phyloP scores from a whole-genome alignment of 306 rosid genomes.

The Rosa rugosa region DNA sequence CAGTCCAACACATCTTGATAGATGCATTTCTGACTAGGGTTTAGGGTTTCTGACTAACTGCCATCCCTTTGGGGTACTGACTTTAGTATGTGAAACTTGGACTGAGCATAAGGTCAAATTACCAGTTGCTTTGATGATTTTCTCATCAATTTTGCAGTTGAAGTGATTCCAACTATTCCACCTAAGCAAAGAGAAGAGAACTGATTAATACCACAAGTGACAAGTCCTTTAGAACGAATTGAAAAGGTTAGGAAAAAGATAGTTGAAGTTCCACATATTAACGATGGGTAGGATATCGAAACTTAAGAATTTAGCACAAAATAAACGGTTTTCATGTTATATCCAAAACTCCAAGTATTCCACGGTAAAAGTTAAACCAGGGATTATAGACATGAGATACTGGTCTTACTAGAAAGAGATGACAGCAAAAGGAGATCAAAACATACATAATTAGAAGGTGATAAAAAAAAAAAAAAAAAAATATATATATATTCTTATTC shows the following conservation, averaged over 20 bases:
- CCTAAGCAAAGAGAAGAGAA: conserved; percentile 37
- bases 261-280: not conserved
- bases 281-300: not conserved
- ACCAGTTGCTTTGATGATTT: conserved; percentile 75
- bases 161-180: conserved; percentile 99
- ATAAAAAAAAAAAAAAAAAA: not conserved
- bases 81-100: not conserved
- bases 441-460: not conserved
- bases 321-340: not conserved
- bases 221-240: not conserved
- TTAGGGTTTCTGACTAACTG: not conserved
- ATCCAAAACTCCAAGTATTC: not conserved
- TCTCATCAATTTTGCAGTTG: conserved; percentile 64
- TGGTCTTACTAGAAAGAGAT: not conserved
- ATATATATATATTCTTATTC: not conserved
- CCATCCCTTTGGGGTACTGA: not conserved
- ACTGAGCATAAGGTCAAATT: conserved; percentile 9
- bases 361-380: not conserved
- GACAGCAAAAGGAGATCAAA: not conserved
- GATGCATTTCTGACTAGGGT: not conserved
- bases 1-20: not conserved
- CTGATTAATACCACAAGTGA: conserved; percentile 14
- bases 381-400: not conserved
- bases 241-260: not conserved
- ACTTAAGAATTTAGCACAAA: not conserved